These are phyloP conservation scores for Lactifluus pinguis DNA, from an alignment of 768 basidiomycete species.

Conservation along the genomic window DNA sequence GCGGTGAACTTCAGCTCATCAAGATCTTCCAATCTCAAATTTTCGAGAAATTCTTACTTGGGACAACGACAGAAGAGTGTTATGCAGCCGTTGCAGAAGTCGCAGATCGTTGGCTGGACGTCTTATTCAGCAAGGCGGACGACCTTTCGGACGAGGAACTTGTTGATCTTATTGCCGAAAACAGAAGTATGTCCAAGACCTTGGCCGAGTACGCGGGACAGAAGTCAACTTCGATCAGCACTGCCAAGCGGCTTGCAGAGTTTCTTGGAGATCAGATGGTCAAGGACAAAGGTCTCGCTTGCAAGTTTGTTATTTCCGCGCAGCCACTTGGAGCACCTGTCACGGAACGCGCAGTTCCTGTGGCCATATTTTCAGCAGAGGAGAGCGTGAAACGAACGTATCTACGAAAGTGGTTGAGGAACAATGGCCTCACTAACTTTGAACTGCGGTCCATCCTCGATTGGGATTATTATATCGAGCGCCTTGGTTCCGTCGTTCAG, in stretches of 20 bases:
- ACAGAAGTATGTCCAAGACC: constrained; percentile 95
- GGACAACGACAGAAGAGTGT: constrained; percentile 89
- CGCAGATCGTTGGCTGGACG: constrained; percentile 96
- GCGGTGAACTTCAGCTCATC: constrained; percentile 96
- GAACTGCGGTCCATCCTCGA: constrained; percentile 92
- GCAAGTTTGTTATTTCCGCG: constrained; percentile 97
- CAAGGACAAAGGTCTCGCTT: constrained; percentile 97
- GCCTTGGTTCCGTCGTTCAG: constrained; percentile 95
- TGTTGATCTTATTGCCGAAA: constrained; percentile 96
- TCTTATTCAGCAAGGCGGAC: constrained; percentile 82
- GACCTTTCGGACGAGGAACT: constrained; percentile 84
- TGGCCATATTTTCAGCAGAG: constrained; percentile 97
- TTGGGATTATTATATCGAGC: constrained; percentile 98
- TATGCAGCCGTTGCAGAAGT: constrained; percentile 89
- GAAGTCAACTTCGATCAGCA: constrained; percentile 97
- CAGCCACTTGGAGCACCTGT: constrained; percentile 90
- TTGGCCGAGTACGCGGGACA: constrained; percentile 93
- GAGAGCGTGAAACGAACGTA: constrained; percentile 83
- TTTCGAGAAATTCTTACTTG: constrained; percentile 95
- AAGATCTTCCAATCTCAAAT: constrained; percentile 99
- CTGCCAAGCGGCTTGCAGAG: constrained; percentile 88
- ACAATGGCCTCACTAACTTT: constrained; percentile 77
- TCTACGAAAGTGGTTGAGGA: constrained; percentile 94
- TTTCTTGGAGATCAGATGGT: constrained; percentile 99
- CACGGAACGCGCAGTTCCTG: constrained; percentile 92